Conservation (phyloP, 2,329 filamentous ascomycete species). For the Ophiostoma montium region DNA sequence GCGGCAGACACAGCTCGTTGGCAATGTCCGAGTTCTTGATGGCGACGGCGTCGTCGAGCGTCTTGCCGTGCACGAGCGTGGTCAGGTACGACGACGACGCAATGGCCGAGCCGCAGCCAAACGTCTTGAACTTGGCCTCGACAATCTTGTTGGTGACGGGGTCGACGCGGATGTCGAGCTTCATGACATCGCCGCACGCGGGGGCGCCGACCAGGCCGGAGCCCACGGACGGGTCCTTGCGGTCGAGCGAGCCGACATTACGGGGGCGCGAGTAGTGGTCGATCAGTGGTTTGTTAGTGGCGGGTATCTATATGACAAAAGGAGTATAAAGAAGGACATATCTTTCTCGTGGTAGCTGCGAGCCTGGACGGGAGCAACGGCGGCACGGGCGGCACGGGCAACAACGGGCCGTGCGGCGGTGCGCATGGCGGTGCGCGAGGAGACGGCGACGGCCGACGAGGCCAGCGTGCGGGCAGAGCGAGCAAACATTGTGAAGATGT, state of each 20-base stretch:
- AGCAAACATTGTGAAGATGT: slow-evolving; percentile 11
- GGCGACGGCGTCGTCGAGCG: slow-evolving; percentile 78
- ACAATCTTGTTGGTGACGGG: slow-evolving; percentile 75
- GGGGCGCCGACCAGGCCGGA: slow-evolving; percentile 87
- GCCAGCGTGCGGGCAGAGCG: slow-evolving; percentile 8
- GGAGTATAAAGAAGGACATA: slow-evolving; percentile 7
- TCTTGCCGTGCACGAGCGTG: slow-evolving; percentile 80
- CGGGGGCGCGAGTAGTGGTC: slow-evolving; percentile 22
- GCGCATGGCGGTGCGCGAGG: slow-evolving; percentile 11
- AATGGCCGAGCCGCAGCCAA: slow-evolving; percentile 88
- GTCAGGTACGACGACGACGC: slow-evolving; percentile 90
- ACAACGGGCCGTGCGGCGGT: slow-evolving; percentile 6
- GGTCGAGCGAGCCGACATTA: slow-evolving; percentile 46
- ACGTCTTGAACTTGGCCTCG: slow-evolving; percentile 97
- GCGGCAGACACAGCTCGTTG: slow-evolving; percentile 81
- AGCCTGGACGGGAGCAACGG: slow-evolving; percentile 7
- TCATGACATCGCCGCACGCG: slow-evolving; percentile 87
- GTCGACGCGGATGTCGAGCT: slow-evolving; percentile 85
- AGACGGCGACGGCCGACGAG: slow-evolving; percentile 1
- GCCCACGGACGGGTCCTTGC: slow-evolving; percentile 69
- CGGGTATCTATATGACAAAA: neutral
- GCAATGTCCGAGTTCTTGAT: slow-evolving; percentile 98
- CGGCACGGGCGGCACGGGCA: neutral
- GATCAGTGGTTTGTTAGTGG: slow-evolving; percentile 13
- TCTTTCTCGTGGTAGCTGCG: slow-evolving; percentile 17